phyloP scores from a whole-genome alignment of 345 rosid genomes.

The Citrus medica region DNA sequence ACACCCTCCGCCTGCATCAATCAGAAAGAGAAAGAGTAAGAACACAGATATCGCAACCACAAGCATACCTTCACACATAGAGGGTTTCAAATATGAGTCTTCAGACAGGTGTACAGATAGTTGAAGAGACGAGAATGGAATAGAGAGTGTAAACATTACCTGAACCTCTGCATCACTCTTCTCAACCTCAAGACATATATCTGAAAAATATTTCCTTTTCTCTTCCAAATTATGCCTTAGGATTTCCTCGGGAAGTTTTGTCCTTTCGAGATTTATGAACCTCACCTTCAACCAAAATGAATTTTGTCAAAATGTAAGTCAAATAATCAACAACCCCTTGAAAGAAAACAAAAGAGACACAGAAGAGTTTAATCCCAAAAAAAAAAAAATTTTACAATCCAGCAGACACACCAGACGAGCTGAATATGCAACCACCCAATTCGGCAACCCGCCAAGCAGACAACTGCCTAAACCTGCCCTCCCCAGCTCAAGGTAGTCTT shows the following conservation, averaged over 20 bases:
- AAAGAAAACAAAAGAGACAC: not conserved
- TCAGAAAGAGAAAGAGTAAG: slow-evolving; percentile 21
- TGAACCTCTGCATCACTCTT: slow-evolving; percentile 99
- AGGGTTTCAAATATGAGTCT: not conserved
- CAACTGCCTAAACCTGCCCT: slow-evolving; percentile 98
- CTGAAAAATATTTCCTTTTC: slow-evolving; percentile 76
- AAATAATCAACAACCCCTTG: not conserved
- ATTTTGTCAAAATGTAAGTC: slow-evolving; percentile 12
- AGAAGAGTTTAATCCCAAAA: slow-evolving; percentile 1
- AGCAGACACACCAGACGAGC: slow-evolving; percentile 82
- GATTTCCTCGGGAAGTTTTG: slow-evolving; percentile 92
- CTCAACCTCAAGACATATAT: slow-evolving; percentile 77
- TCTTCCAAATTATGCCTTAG: slow-evolving; percentile 92
- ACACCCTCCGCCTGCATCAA: slow-evolving; percentile 94
- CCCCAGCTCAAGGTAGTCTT: slow-evolving; percentile 93
- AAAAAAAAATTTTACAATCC: not conserved
- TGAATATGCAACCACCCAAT: slow-evolving; percentile 91
- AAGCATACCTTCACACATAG: not conserved
- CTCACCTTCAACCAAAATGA: slow-evolving; percentile 69
- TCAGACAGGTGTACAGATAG: not conserved
- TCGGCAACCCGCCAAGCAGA: slow-evolving; percentile 96
- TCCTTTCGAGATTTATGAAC: slow-evolving; percentile 91
- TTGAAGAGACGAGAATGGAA: not conserved
- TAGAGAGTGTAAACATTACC: slow-evolving; percentile 42
- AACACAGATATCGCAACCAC: slow-evolving; percentile 6